Base-by-base conservation (phyloP, 2,329 filamentous ascomycete genomes). In the Fusarium sp. region DNA sequence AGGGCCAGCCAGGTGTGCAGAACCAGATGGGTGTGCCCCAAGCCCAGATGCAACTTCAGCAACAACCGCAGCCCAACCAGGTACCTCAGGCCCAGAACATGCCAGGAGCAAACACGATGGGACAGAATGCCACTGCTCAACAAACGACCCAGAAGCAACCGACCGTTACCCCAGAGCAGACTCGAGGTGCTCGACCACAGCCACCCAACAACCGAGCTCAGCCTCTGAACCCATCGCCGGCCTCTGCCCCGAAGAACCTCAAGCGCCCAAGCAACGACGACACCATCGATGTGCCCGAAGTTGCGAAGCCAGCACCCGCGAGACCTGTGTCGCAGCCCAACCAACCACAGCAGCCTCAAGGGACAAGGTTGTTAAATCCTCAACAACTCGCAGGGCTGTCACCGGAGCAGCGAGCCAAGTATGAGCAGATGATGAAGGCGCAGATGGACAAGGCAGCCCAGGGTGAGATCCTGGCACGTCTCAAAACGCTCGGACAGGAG, bases 251-350 rank as follows among this genome's bases (percentile, higher is more conserved):
- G 26, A 87, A 84, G 74, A 84, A 78, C 47, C 78, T 86, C 42
- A 88, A 88, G 77, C 84, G 86, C 2, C 78, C 84, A 6, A 85
- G 78, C 52, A 77, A 80, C 6, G 85, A 87, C 24, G 85, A 87
- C 46, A 69, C 64, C 12, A 65, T 65, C n/a, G 82, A 83, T 24
- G 61, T 66, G 15, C 42, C 68, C 5, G 63, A 74, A 21, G 42
- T 56, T 3, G 57, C 70, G 3, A 77, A 75, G 42, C 57, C 74
- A 31, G 41, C 63, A 2, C 61, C 67, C 15, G 8, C 69, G 26
- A 73, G 74, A 47, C 71, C 77, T 15, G 49, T 44, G 12, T 69
- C 75, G 15, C 78, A 78, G 24, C 66, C 70, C 8, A 71, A 62
- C 64, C 69, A 60, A 35, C 64, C 55, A 70, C 69, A 59, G 38